Percentiles rank a stretch among this genome's conserved stretches.
These are phyloP conservation scores for Colletotrichum sp. DNA, from an alignment of 2,329 filamentous ascomycete genomes.

Conservation along the genomic window DNA sequence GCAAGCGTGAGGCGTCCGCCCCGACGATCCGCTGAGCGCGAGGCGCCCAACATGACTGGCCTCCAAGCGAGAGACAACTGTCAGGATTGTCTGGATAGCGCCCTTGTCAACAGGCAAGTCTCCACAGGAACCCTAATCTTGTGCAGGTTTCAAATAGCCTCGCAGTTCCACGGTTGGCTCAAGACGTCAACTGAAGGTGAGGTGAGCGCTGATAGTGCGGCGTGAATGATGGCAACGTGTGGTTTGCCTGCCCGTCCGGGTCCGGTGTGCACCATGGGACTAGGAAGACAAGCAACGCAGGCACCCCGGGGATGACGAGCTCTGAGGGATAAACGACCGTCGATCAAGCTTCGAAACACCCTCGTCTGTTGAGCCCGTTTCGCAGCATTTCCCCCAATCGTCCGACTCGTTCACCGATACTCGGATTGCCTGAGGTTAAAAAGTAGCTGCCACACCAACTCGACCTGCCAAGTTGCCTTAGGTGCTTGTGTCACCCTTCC, in stretches of 20 bases:
- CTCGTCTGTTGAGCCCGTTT: not conserved
- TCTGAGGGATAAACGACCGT: not conserved
- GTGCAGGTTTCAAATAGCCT: not conserved
- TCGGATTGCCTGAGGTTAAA: not conserved
- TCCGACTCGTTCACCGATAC: not conserved
- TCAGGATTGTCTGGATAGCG: not conserved
- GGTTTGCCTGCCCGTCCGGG: not conserved
- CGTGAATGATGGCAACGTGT: not conserved
- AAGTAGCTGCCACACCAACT: not conserved
- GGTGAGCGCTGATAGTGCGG: not conserved
- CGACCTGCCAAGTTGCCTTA: not conserved
- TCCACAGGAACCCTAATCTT: not conserved
- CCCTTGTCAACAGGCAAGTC: not conserved
- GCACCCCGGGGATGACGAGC: not conserved
- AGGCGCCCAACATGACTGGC: constrained; percentile 8
- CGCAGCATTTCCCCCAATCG: not conserved
- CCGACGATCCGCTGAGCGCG: not conserved
- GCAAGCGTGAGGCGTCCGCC: constrained; percentile 4
- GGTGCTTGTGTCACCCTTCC: not conserved
- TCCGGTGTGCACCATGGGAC: not conserved
- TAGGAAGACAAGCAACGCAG: not conserved
- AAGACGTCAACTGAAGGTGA: not conserved
- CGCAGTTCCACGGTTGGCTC: not conserved
- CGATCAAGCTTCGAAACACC: not conserved
- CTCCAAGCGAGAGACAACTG: not conserved